Base-by-base conservation (phyloP, 306 rosid genomes). In the Inga oerstediana region DNA sequence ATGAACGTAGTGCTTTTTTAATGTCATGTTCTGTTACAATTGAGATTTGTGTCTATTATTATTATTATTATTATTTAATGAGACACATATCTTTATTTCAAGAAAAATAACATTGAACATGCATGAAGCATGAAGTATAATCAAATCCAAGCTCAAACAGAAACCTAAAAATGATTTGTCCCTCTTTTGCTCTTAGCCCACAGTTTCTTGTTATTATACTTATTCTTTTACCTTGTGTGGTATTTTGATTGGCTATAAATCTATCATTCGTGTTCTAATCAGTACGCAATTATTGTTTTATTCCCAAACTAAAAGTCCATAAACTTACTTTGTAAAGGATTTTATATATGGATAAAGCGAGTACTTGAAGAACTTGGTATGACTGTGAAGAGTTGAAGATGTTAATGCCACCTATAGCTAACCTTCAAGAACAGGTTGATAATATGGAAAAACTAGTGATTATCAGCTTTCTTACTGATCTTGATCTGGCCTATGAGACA, bases 231-330 rank as follows among this genome's bases (percentile, higher is more conserved):
- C 12, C 45, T 27, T 5, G 8, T 45, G 77, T 75, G 44, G 35
- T 35, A 80, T 54, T 80, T 68, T 68, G 74, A 59, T 4, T 80
- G 67, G 61, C 61, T 9, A 39, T 71, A 59, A 70, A 43, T 67
- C 48, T 10, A 48, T 59, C 66, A 61, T 67, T 71, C 77, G 49
- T 69, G 46, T 34, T 67, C 41, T 75, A 48, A 75, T 51, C n/a
- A 72, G 39, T 77, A 72, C 17, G 67, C 37, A 34, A 61, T 64
- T 59, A 58, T 54, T 66, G 58, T 84, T 84, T 77, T 52, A 77
- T 83, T 39, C 71, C 81, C 54, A 24, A 80, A 70, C 22, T n/a
- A 20, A 7, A 56, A 56, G 64, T 56, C 9, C 20, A 20, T n/a
- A 8, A 56, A 17, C 10, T 56, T 56, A 17, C 30, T 56, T 56